Evolutionary conservation across 83 land plant genomes (phyloP), one percentile per base, ranked within the genome.

Genomic region (Picea abies): DNA sequence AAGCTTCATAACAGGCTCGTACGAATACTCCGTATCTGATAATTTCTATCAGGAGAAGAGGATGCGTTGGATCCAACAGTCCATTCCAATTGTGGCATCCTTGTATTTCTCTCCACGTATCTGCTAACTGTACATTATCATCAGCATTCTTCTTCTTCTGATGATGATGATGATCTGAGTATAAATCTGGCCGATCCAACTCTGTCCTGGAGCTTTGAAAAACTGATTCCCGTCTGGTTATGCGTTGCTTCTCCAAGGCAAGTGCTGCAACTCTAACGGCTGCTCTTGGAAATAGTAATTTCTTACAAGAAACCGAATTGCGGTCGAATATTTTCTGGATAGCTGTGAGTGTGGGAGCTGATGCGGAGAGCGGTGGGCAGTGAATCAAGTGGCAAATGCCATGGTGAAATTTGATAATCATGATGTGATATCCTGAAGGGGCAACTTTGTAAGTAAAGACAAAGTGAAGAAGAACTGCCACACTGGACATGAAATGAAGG

Each of bases 11-110:
- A 69, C 90, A 87, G 7, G 93, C 92, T 20, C 80, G 64, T 0
- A 88, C 90, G 26, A 91, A 88, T 68, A 91, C 93, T 0, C 95
- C 95, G 81, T 94, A 94, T 17, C 93, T 87, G 76, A 94, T 87
- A 35, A 94, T 85, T 84, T 94, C 93, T n/a, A 47, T 35, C 4
- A 87, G 79, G 79, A 92, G 90, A n/a, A 85, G 84, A 4, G 92
- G 87, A 80, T 94, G 67, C 80, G 92, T 17, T 14, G 95, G 94
- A 22, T 89, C 88, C n/a, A 94, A 81, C 26, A 94, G 86, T 11
- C 82, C 87, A n/a, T 88, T 87, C 97, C 97, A 94, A 83, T 92
- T 60, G 64, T 84, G 71, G 23, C 56, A 76, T 1, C 97, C 97
- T 22, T 94, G 97, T 26, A 92, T 83, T 52, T 91, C 91, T 17